Conservation (phyloP, 768 basidiomycete species). For the Boletus rubescentipes region DNA sequence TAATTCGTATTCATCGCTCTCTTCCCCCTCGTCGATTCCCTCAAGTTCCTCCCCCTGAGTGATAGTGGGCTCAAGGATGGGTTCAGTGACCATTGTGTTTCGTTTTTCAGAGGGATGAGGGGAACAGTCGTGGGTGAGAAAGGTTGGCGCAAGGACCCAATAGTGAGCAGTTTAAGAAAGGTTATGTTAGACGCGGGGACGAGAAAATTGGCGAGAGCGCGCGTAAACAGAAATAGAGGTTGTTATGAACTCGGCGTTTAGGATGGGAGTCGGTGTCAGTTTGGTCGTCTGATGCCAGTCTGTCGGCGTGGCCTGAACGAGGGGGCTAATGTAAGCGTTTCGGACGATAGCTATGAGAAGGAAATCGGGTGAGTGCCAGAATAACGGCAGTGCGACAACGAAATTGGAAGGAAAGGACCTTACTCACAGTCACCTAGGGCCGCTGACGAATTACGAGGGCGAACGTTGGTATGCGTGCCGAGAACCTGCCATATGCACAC, state of each 20-base stretch:
- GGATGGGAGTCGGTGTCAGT: background rate
- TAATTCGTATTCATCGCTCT: conserved; percentile 27
- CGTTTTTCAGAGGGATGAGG: background rate
- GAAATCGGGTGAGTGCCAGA: background rate
- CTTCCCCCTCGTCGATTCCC: conserved; percentile 22
- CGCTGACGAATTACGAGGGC: conserved; percentile 22
- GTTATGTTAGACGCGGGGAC: conserved; percentile 12
- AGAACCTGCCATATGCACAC: conserved; percentile 15
- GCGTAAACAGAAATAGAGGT: background rate
- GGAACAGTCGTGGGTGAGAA: conserved; percentile 6
- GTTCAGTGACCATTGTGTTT: conserved; percentile 23
- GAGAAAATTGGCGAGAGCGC: background rate
- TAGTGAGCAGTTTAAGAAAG: conserved; percentile 7
- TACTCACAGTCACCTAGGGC: conserved; percentile 10
- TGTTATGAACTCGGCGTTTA: background rate
- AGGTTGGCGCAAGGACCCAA: background rate
- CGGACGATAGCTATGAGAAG: background rate
- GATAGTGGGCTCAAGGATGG: conserved; percentile 12
- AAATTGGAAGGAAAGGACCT: conserved; percentile 4
- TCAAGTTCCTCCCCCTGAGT: background rate
- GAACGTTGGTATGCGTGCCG: conserved; percentile 25
- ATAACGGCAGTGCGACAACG: conserved; percentile 19
- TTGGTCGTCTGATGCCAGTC: conserved; percentile 1
- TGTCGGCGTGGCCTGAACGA: conserved; percentile 4
- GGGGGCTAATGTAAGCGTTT: conserved; percentile 6